Evolutionary conservation across 2,329 filamentous ascomycete genomes (phyloP).

Genomic region (Raffaelea ambrosiae): DNA sequence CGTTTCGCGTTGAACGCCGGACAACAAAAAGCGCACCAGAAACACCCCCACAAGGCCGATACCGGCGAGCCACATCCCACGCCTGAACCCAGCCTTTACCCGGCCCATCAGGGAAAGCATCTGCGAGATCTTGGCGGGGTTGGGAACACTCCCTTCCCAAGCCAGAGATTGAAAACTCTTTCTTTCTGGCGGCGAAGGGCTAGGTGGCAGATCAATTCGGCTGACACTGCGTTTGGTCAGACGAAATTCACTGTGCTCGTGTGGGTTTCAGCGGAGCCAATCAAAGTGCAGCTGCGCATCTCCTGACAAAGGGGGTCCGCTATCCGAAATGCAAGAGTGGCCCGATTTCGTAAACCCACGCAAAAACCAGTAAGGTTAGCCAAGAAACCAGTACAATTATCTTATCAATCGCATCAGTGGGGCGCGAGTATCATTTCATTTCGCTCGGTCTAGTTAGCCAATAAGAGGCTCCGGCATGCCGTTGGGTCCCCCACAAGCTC

Average conservation of each 20-base stretch:
- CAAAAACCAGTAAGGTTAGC: neutral
- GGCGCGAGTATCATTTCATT: neutral
- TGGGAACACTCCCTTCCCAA: neutral
- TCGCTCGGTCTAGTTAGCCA: slow-evolving; percentile 6
- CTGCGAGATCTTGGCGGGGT: neutral
- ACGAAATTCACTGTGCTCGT: slow-evolving; percentile 3
- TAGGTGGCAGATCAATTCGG: slow-evolving; percentile 3
- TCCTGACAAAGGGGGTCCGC: slow-evolving; percentile 1
- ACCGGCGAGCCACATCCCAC: neutral
- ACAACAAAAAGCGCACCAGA: neutral
- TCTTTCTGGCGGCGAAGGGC: neutral
- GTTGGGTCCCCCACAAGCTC: no score
- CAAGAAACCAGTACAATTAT: slow-evolving; percentile 12
- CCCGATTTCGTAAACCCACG: slow-evolving; percentile 7
- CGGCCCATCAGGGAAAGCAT: neutral
- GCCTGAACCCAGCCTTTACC: neutral
- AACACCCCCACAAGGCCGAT: neutral
- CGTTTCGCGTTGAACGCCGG: no score
- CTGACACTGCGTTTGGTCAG: slow-evolving; percentile 13
- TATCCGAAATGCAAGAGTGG: slow-evolving; percentile 9
- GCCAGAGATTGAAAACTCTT: slow-evolving; percentile 5
- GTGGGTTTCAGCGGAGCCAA: slow-evolving; percentile 5
- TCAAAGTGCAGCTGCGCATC: slow-evolving; percentile 2
- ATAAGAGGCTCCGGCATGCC: slow-evolving; percentile 2
- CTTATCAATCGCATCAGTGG: slow-evolving; percentile 20